Evolutionary conservation across 228 moss, liverwort and hornwort species (phyloP), one percentile per base, ranked within the genome.

Genomic region (Sphagnum magellanicum): DNA sequence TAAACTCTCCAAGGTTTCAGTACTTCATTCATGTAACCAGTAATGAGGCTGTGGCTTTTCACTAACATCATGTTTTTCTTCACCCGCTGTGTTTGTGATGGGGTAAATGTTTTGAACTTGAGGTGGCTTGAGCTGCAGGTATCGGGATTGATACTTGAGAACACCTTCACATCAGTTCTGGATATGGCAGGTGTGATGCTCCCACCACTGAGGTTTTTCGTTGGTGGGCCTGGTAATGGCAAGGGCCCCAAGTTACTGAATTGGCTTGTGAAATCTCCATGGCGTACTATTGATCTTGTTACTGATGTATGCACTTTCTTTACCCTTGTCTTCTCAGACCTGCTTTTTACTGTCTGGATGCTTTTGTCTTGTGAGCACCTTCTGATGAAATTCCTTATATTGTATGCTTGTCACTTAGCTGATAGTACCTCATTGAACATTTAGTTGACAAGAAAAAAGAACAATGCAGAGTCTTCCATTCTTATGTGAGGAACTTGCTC

Each of bases 111-210:
- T 32, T 32, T 32, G 2, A 32, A 32, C 32, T 32, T 32, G 32
- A 62, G 14, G 9, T 6, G 60, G 5, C 47, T 16, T 1, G 5
- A 62, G 13, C 9, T 89, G 81, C 81, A 98, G 97, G 73, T 98
- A 32, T 86, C 91, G 69, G 93, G 80, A 48, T 79, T 98, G 67
- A 77, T 93, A 70, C 67, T 98, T 72, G 97, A 98, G 85, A 98
- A 98, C 73, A 98, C 97, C 5, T 98, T 98, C 79, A 98, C 97
- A 17, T 98, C 97, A 49, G 81, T 98, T 75, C 87, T 98, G 71
- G 97, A 98, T 74, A 89, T 98, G 97, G 97, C 97, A 70, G 93
- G 97, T 46, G 93, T 98, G 52, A 77, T 98, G 88, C 85, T 98
- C 72, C 97, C 97, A 14, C 63, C 78, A 50, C 78, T 98, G 73